Evolutionary conservation across 1,284 basidiomycete species (phyloP), one percentile per base, ranked within the genome.

Genomic region (Coniferiporia weirii): DNA sequence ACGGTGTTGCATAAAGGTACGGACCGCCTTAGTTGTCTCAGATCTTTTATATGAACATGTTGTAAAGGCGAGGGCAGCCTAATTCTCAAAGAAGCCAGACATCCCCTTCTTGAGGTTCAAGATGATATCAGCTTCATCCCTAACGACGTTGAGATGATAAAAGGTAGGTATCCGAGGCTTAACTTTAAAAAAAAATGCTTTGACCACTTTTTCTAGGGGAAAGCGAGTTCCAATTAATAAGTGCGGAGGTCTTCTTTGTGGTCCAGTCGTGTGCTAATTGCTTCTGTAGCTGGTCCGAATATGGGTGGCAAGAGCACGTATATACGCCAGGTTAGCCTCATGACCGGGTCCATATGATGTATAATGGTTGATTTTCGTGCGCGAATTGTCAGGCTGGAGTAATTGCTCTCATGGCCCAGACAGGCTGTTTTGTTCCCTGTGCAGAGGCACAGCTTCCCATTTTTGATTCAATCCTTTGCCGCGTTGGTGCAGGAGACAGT

Each of bases 241-340:
- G 91, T 84, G 69, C 67, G 78, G 58, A 63, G 54, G 52, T 45
- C 56, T 59, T 57, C 12, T 40, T 38, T 9, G 9, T 40, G 15
- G 27, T 22, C 46, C 22, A 40, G 35, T 27, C 12, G 40, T 13
- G 19, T 9, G n/a, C 13, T 49, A 57, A 35, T 51, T 27, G 52
- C 44, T 51, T 38, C 45, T 1, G 7, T 34, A 91, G 88, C 94
- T 27, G 95, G 95, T 5, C 95, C 95, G 0, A 97, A 98, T 73
- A 97, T 96, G 90, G 95, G 95, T 59, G 95, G 95, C 63, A 97
- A 96, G 74, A 93, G 89, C 59, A 95, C 93, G 0, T 96, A 93
- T 69, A 95, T 96, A 65, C 88, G 93, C 47, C 89, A 92, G 73
- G 82, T 81, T 52, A 44, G 63, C 48, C 27, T 27, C 27, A 27